Conservation (phyloP, 2,329 filamentous ascomycete genomes). For the Endothia cerciana region DNA sequence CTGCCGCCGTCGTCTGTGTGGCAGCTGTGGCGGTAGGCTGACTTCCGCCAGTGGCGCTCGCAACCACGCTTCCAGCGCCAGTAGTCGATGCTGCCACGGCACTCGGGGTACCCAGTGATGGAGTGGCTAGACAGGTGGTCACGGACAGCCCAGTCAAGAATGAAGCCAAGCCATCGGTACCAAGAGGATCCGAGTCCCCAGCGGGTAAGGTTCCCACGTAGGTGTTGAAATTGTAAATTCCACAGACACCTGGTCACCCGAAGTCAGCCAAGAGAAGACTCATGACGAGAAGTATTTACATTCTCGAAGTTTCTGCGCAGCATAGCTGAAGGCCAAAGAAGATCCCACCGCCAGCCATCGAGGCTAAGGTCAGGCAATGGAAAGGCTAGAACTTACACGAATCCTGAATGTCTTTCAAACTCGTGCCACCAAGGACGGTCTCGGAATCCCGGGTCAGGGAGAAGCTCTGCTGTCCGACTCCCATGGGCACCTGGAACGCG, state of each 20-base stretch:
- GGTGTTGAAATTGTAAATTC: conserved; percentile 61
- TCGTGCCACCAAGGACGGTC: conserved; percentile 50
- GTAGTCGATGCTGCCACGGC: conserved; percentile 33
- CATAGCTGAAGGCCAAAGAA: neutral
- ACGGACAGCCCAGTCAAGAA: conserved; percentile 38
- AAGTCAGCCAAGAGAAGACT: neutral
- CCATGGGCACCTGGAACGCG: conserved; percentile 51
- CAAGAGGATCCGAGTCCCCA: conserved; percentile 41
- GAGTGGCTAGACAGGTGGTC: conserved; percentile 34
- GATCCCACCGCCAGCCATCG: neutral
- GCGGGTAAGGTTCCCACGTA: conserved; percentile 57
- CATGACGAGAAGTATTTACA: neutral
- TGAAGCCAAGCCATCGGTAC: conserved; percentile 38
- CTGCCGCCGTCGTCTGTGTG: conserved; percentile 2
- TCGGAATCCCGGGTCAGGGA: conserved; percentile 45
- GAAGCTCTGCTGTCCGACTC: conserved; percentile 52
- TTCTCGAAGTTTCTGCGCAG: too few species aligned
- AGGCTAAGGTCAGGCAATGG: neutral
- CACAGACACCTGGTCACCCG: conserved; percentile 41
- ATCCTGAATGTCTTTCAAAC: conserved; percentile 52
- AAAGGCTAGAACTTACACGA: conserved; percentile 39
- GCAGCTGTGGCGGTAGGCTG: conserved; percentile 11
- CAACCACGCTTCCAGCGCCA: conserved; percentile 17
- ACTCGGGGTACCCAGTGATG: conserved; percentile 28
- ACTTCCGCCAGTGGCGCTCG: conserved; percentile 3